Evolutionary conservation across 164 flowering plant genomes (phyloP).

Genomic region (Vitis cinerea): DNA sequence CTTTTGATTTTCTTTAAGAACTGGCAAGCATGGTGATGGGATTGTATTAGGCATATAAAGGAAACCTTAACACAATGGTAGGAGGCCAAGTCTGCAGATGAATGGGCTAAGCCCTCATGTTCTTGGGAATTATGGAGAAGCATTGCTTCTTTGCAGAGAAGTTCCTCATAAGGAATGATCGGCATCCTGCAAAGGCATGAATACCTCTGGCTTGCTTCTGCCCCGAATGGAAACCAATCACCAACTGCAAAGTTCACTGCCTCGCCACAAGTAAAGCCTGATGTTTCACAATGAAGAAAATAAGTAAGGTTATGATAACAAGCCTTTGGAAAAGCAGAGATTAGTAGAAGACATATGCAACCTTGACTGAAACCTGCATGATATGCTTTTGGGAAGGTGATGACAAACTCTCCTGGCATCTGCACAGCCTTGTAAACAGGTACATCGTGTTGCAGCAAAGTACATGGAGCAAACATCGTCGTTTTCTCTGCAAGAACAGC

Average conservation of each 20-base stretch:
- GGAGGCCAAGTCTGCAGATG: neutral
- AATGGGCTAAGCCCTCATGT: neutral
- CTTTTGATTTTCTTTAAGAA: neutral
- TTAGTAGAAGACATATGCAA: neutral
- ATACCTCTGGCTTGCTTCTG: slow-evolving; percentile 18
- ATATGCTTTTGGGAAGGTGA: slow-evolving; percentile 33
- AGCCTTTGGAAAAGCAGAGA: no score
- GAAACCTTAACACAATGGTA: slow-evolving; percentile 6
- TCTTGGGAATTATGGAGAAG: slow-evolving; percentile 10
- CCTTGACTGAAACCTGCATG: slow-evolving; percentile 40
- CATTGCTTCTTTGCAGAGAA: slow-evolving; percentile 33
- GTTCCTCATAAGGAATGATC: slow-evolving; percentile 29
- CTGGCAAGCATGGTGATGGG: slow-evolving; percentile 9
- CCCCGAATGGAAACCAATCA: slow-evolving; percentile 35
- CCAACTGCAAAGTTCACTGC: slow-evolving; percentile 23
- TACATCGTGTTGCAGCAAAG: slow-evolving; percentile 21
- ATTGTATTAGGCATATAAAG: slow-evolving; percentile 12
- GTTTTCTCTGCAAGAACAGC: slow-evolving; percentile 23
- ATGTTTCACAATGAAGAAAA: neutral
- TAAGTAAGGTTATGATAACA: no score
- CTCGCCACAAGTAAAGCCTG: slow-evolving; percentile 26
- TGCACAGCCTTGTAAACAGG: slow-evolving; percentile 31
- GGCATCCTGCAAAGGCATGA: slow-evolving; percentile 16
- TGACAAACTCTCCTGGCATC: slow-evolving; percentile 33
- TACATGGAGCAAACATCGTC: slow-evolving; percentile 28